phyloP scores from a whole-genome alignment of 495 filamentous ascomycete genomes.

The Talaromyces trachyspermus region DNA sequence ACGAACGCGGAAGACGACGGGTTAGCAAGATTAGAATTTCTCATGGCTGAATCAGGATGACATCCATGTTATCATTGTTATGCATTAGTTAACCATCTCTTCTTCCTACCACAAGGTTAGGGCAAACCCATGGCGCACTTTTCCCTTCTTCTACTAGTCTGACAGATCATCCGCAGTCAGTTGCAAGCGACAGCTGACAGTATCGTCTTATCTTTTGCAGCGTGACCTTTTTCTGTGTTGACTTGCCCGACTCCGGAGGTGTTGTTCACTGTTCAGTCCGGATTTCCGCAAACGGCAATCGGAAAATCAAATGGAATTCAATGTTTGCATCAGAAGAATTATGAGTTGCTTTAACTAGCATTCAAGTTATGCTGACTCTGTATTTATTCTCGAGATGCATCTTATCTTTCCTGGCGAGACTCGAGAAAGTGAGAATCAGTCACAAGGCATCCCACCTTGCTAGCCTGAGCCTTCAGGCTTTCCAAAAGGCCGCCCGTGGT shows the following conservation, averaged over 20 bases:
- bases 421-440: too few relatives aligned
- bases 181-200: constrained; percentile 5
- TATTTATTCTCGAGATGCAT: too few relatives aligned
- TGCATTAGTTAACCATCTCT: constrained; percentile 2
- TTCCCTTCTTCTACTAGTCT: background rate
- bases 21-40: background rate
- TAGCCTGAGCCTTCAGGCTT: too few relatives aligned
- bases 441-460: too few relatives aligned
- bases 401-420: too few relatives aligned
- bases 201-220: background rate
- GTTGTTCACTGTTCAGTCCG: background rate
- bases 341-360: too few relatives aligned
- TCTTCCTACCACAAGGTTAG: background rate
- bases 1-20: constrained; percentile 6
- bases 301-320: background rate
- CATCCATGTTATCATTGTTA: constrained; percentile 1
- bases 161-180: background rate
- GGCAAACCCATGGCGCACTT: background rate
- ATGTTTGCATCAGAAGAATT: too few relatives aligned
- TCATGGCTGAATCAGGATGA: constrained; percentile 6
- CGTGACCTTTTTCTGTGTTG: background rate
- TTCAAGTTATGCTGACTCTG: too few relatives aligned
- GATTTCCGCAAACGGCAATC: background rate
- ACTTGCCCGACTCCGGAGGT: too few relatives aligned
- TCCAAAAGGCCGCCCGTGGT: too few relatives aligned